Conservation (phyloP, 495 filamentous ascomycete species). For the Barbatosphaeria neglecta region DNA sequence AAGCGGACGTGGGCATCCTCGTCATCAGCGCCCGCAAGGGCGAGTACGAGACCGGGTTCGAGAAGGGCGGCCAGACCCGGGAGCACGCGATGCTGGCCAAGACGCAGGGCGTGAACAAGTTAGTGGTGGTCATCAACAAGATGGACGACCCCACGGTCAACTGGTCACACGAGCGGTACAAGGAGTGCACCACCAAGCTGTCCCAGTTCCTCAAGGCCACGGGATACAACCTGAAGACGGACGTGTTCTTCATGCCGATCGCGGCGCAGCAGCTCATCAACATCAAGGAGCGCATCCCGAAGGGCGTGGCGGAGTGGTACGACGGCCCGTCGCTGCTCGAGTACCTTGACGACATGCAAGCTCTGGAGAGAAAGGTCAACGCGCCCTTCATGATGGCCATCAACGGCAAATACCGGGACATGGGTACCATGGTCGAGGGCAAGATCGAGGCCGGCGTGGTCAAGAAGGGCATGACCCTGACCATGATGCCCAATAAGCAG, state of each 20-base stretch:
- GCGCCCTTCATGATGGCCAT: slow-evolving; percentile 99
- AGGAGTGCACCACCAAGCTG: slow-evolving; percentile 86
- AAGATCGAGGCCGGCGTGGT: slow-evolving; percentile 89
- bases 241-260: slow-evolving; percentile 92
- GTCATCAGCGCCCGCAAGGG: slow-evolving; percentile 96
- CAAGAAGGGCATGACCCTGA: slow-evolving; percentile 69
- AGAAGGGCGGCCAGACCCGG: slow-evolving; percentile 93
- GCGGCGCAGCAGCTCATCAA: slow-evolving; percentile 75
- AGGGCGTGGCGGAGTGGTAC: slow-evolving; percentile 70
- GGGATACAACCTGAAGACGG: slow-evolving; percentile 84
- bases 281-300: slow-evolving; percentile 79
- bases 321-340: slow-evolving; percentile 89
- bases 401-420: slow-evolving; percentile 86
- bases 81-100: slow-evolving; percentile 87
- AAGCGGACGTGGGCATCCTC: slow-evolving; percentile 90
- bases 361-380: slow-evolving; percentile 89
- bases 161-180: slow-evolving; percentile 85
- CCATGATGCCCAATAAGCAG: slow-evolving; percentile 92
- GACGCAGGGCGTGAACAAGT: slow-evolving; percentile 94
- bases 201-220: slow-evolving; percentile 75
- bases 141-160: slow-evolving; percentile 97
- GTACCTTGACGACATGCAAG: slow-evolving; percentile 80
- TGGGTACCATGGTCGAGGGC: slow-evolving; percentile 96
- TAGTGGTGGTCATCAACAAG: slow-evolving; percentile 91
- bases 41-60: slow-evolving; percentile 99